Percentiles rank a stretch among this genome's conserved stretches.
Conservation (phyloP, 352 stramenopile species). For the Globisporangium carolinianum region DNA sequence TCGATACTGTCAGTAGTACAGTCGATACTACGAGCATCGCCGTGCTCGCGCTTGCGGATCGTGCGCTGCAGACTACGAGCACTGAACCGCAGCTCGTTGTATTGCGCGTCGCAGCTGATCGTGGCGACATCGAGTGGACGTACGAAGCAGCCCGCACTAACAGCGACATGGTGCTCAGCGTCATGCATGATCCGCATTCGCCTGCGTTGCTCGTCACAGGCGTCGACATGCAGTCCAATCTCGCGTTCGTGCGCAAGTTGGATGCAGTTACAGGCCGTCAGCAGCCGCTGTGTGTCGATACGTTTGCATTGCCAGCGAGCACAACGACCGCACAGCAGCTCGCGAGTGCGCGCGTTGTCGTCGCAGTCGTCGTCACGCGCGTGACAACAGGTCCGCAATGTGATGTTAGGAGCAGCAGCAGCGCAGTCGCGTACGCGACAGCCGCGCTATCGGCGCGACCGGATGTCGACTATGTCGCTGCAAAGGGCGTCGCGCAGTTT, state of each 20-base stretch:
- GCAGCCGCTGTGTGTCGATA: slow-evolving; percentile 8
- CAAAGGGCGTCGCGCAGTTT: slow-evolving; percentile 20
- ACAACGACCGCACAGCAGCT: slow-evolving; percentile 5
- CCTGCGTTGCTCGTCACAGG: slow-evolving; percentile 1
- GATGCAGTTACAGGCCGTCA: not conserved
- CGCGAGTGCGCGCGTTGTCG: not conserved
- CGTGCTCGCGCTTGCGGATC: too few relatives aligned
- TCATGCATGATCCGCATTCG: not conserved
- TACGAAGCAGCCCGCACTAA: not conserved
- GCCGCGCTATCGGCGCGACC: slow-evolving; percentile 6
- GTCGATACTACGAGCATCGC: too few relatives aligned
- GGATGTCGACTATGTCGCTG: slow-evolving; percentile 19
- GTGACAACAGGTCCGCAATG: slow-evolving; percentile 4
- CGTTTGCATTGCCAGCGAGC: slow-evolving; percentile 10
- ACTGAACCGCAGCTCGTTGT: slow-evolving; percentile 4
- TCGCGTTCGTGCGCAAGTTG: slow-evolving; percentile 1
- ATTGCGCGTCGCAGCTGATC: not conserved
- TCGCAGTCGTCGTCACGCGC: not conserved
- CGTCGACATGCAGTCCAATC: not conserved
- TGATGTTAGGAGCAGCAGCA: slow-evolving; percentile 4
- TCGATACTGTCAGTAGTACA: not conserved
- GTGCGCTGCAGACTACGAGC: too few relatives aligned
- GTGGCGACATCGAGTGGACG: slow-evolving; percentile 5
- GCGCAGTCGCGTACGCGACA: slow-evolving; percentile 14
- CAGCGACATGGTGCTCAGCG: slow-evolving; percentile 1